Evolutionary conservation across 176 grass and related monocot genomes (phyloP).

Genomic region (Musa beccarii): DNA sequence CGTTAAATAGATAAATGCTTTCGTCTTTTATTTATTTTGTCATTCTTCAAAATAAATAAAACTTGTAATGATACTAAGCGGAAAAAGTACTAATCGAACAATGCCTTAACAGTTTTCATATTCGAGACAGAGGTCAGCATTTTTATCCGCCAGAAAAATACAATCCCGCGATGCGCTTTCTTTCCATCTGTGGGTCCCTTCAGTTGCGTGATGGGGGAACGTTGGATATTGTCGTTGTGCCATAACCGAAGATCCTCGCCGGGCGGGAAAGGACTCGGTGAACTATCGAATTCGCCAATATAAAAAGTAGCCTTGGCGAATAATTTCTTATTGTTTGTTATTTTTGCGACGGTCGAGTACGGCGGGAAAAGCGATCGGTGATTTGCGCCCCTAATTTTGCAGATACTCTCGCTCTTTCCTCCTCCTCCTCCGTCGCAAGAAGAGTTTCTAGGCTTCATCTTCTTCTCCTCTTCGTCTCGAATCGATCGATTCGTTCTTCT

Average conservation of each 20-base stretch:
- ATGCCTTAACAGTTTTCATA: background rate
- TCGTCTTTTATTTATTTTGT: no score
- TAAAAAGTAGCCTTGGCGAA: background rate
- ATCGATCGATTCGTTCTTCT: background rate
- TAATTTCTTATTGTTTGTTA: background rate
- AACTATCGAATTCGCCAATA: no score
- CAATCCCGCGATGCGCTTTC: no score
- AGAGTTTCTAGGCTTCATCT: background rate
- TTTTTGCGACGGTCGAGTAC: background rate
- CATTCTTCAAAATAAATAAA: no score
- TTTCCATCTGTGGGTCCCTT: no score
- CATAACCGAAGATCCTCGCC: no score
- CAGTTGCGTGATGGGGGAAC: no score
- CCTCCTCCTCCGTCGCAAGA: background rate
- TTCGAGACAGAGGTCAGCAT: background rate
- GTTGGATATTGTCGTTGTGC: no score
- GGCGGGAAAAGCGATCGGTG: background rate
- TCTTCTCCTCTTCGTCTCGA: background rate
- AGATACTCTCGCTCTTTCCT: background rate
- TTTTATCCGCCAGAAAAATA: no score
- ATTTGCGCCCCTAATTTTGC: background rate
- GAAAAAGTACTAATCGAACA: background rate
- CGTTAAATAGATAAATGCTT: no score
- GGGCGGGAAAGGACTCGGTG: no score
- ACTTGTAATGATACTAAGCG: background rate